Evolutionary conservation across 352 stramenopile genomes (phyloP), one percentile per base, ranked within the genome.

Genomic region (Phytophthora agathidicida): DNA sequence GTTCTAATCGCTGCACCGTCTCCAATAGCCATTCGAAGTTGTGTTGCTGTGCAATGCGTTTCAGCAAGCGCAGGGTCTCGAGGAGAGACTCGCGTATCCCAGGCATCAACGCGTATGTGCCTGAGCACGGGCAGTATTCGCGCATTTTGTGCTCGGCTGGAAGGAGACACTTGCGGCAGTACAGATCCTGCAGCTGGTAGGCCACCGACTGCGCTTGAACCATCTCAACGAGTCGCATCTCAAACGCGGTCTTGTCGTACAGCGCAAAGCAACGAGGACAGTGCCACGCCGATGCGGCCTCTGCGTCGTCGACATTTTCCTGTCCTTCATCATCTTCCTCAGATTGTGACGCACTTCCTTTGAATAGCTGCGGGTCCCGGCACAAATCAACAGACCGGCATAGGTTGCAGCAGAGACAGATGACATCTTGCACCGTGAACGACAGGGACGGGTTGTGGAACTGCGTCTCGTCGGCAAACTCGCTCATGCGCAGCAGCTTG

Each of bases 341-440:
- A 8, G 44, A 35, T 3, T 43, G 35, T 5, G 45, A 52, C 36
- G 52, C 68, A 8, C 89, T 88, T 8, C 90, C 76, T 39, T 96
- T 88, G 43, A 98, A 94, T 7, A 97, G 68, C 42, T 94, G 85
- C 28, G 88, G 84, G 64, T 98, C 92, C 19, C 94, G 89, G 69
- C 96, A 99, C 10, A 99, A 68, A 73, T 99, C 97, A n/a, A 99
- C 75, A 32, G 99, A 93, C 19, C 89, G 77, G 51, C 91, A 98
- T 49, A 98, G 77, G 45, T 98, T 97, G 75, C 97, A 99, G 65
- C 92, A 93, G 10, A 86, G 70, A 63, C 98, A 99, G 62, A 99
- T 98, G 14, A 99, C 89, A 70, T 99, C 97, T 10, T 89, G 88
- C n/a, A 99, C 74, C 7, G 98, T 85, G 58, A 99, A 98, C 16